Evolutionary conservation across 345 rosid species (phyloP).

Genomic region (Brassica napus): DNA sequence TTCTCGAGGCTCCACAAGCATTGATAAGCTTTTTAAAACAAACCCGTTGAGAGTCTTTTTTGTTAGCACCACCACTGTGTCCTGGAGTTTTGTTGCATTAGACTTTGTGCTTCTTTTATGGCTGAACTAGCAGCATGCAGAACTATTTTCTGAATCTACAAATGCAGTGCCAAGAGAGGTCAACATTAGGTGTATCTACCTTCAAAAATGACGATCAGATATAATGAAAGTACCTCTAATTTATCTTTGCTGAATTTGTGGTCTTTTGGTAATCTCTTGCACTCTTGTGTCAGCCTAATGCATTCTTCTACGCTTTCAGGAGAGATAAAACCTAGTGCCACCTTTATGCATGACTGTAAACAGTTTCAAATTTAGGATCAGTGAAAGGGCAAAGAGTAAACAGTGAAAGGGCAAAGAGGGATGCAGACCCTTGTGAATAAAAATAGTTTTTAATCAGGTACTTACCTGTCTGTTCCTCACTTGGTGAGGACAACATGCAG

Average conservation of each 20-base stretch:
- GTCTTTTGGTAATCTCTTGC: too few relatives aligned
- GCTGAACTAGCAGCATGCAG: slow-evolving; percentile 39
- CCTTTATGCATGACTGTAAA: too few relatives aligned
- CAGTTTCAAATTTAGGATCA: too few relatives aligned
- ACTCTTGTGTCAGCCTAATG: too few relatives aligned
- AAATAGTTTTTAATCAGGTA: too few relatives aligned
- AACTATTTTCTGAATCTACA: slow-evolving; percentile 31
- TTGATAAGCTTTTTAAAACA: background rate
- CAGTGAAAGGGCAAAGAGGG: background rate
- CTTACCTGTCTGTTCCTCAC: slow-evolving; percentile 38
- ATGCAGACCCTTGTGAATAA: background rate
- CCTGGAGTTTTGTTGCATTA: slow-evolving; percentile 15
- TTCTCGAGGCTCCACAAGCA: background rate
- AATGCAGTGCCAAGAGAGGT: background rate
- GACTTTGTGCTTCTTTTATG: slow-evolving; percentile 21
- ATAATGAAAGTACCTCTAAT: slow-evolving; percentile 47
- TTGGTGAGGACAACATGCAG: slow-evolving; percentile 36
- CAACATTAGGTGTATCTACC: background rate
- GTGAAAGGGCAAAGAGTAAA: background rate
- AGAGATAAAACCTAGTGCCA: too few relatives aligned
- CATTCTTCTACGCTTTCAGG: too few relatives aligned
- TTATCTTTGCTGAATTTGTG: too few relatives aligned
- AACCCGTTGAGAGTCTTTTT: background rate
- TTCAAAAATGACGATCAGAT: background rate
- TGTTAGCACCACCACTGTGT: background rate